Conservation (phyloP, 1,284 basidiomycete genomes). For the Ustilago crameri region DNA sequence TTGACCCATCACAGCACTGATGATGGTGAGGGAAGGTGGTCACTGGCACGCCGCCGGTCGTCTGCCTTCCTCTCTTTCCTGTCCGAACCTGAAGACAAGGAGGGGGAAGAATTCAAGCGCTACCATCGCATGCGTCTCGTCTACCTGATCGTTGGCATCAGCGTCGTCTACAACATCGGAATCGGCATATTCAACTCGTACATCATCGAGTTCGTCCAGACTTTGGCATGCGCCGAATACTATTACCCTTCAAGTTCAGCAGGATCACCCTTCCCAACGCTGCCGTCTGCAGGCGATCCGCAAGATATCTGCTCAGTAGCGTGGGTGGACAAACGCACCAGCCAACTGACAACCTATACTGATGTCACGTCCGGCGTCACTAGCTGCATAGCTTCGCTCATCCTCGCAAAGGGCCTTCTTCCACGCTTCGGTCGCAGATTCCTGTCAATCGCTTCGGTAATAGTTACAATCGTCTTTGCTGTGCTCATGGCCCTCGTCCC, state of each 20-base stretch:
- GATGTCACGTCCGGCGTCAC: conserved; percentile 17
- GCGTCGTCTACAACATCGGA: conserved; percentile 12
- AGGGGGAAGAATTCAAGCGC: conserved; percentile 24
- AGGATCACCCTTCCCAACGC: conserved; percentile 11
- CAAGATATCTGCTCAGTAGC: conserved; percentile 27
- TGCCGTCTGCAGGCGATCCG: conserved; percentile 23
- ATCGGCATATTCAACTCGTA: conserved; percentile 20
- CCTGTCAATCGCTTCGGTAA: neutral
- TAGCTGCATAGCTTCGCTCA: conserved; percentile 13
- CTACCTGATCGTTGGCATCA: conserved; percentile 23
- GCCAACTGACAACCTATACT: conserved; percentile 14
- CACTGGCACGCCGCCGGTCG: conserved; percentile 30
- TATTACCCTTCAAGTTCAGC: conserved; percentile 17
- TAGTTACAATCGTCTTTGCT: neutral
- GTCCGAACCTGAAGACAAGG: conserved; percentile 35
- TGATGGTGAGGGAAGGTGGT: conserved; percentile 23
- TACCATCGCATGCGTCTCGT: conserved; percentile 17
- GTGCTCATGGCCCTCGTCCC: conserved; percentile 14
- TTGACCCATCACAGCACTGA: conserved; percentile 7
- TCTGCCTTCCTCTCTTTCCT: conserved; percentile 43
- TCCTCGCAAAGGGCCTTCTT: conserved; percentile 21
- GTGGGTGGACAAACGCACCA: conserved; percentile 33
- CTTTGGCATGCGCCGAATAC: conserved; percentile 40
- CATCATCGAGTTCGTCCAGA: conserved; percentile 28
- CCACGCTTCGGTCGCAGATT: conserved; percentile 28